Conservation (phyloP, 768 basidiomycete genomes). For the Mrakia frigida region DNA sequence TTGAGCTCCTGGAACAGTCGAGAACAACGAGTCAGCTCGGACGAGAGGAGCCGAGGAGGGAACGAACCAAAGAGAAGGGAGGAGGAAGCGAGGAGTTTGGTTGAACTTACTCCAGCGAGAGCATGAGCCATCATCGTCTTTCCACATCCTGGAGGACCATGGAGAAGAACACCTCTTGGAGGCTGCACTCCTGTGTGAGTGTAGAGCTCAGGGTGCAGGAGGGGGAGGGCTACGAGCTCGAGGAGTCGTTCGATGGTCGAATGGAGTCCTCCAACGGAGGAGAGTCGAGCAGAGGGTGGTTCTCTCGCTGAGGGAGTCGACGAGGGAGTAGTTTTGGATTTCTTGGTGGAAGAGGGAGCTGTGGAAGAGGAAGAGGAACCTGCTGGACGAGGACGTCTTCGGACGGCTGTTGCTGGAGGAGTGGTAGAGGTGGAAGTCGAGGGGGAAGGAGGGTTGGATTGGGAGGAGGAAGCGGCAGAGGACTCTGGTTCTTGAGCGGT, state of each 20-base stretch:
- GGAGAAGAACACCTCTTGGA: conserved; percentile 82
- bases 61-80: not conserved
- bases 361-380: not conserved
- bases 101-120: conserved; percentile 73
- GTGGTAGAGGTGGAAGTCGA: not conserved
- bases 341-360: not conserved
- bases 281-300: conserved; percentile 69
- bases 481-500: not conserved
- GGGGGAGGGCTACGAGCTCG: conserved; percentile 91
- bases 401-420: conserved; percentile 1
- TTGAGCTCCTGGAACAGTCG: conserved; percentile 66
- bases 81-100: not conserved
- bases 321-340: not conserved
- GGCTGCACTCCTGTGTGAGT: conserved; percentile 86
- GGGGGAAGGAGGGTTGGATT: conserved; percentile 13
- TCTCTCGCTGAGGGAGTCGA: conserved; percentile 14
- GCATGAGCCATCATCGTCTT: conserved; percentile 93
- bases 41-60: not conserved
- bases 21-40: too few species aligned
- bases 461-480: not conserved
- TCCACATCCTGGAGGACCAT: conserved; percentile 95
- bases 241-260: conserved; percentile 83
- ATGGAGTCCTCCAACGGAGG: conserved; percentile 83
- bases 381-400: conserved; percentile 9
- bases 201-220: conserved; percentile 93